These are phyloP conservation scores for Sextonia rubra DNA, from an alignment of 164 flowering plant species.

Conservation along the genomic window DNA sequence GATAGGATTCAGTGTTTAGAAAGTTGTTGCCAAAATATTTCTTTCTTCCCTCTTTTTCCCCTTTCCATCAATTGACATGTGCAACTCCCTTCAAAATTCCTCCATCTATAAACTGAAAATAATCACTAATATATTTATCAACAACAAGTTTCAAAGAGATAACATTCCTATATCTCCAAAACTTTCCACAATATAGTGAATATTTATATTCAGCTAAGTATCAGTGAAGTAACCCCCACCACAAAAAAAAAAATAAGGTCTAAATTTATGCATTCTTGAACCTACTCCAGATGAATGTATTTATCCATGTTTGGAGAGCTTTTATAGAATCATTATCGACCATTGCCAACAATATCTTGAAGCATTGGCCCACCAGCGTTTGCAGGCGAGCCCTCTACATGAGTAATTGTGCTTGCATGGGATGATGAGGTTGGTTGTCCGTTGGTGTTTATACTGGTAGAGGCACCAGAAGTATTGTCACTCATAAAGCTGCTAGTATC, in stretches of 20 bases:
- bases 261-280: too few species aligned
- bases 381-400: conserved; percentile 2
- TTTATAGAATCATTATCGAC: conserved; percentile 2
- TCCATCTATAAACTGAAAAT: neutral
- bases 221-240: neutral
- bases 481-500: conserved; percentile 25
- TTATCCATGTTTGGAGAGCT: neutral
- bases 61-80: neutral
- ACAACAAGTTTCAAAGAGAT: neutral
- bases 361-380: conserved; percentile 9
- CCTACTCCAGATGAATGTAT: neutral
- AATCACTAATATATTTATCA: neutral
- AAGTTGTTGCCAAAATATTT: neutral
- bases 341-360: conserved; percentile 18
- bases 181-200: neutral
- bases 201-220: neutral
- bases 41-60: neutral
- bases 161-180: neutral
- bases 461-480: conserved; percentile 1
- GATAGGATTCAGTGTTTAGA: neutral
- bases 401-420: conserved; percentile 5
- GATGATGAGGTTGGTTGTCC: conserved; percentile 10
- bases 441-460: conserved; percentile 2
- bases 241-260: neutral
- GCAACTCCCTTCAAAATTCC: neutral